Evolutionary conservation across 208 protist species (phyloP).

Genomic region (Crithidia acanthocephali): DNA sequence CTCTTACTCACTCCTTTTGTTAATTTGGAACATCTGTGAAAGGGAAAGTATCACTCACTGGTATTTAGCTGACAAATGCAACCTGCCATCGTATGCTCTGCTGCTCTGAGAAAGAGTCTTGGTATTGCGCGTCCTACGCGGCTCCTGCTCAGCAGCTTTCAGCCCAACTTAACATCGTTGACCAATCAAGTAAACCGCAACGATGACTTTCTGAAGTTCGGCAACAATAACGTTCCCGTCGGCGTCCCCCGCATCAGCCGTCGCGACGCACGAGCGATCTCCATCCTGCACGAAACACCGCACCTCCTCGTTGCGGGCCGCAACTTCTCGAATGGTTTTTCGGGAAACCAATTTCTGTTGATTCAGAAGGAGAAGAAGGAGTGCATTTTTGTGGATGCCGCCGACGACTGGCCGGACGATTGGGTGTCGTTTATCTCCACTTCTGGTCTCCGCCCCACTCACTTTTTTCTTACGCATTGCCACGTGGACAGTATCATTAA

Average conservation of each 20-base stretch:
- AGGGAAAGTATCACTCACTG: no score
- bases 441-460: slow-evolving; percentile 61
- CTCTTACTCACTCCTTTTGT: no score
- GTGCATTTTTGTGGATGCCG: slow-evolving; percentile 86
- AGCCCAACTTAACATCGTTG: slow-evolving; percentile 84
- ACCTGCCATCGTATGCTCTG: background rate
- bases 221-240: slow-evolving; percentile 37
- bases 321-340: slow-evolving; percentile 85
- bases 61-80: no score
- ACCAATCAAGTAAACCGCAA: slow-evolving; percentile 81
- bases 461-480: slow-evolving; percentile 91
- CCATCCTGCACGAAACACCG: slow-evolving; percentile 82
- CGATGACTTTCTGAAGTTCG: slow-evolving; percentile 76
- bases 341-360: slow-evolving; percentile 86
- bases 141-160: slow-evolving; percentile 46
- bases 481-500: slow-evolving; percentile 90
- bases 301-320: slow-evolving; percentile 79
- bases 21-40: no score
- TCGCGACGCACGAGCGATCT: slow-evolving; percentile 68
- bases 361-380: slow-evolving; percentile 68
- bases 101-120: background rate
- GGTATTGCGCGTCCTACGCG: slow-evolving; percentile 23
- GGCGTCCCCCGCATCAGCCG: slow-evolving; percentile 81
- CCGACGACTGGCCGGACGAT: slow-evolving; percentile 92
- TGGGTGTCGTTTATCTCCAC: slow-evolving; percentile 82